Evolutionary conservation across 78 protist genomes (phyloP).

Genomic region (Dictyostelium brefeldianum): DNA sequence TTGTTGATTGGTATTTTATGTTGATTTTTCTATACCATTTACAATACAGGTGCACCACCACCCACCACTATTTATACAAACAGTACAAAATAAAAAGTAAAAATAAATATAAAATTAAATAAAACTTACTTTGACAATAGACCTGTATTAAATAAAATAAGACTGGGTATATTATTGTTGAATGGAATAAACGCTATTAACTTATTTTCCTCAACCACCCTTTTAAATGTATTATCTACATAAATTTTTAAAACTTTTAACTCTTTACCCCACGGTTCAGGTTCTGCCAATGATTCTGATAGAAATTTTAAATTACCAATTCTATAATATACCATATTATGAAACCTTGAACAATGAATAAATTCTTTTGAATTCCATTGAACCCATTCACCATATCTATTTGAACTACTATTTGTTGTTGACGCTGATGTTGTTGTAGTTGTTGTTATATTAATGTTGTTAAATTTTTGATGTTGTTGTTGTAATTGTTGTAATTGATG

Average conservation of each 20-base stretch:
- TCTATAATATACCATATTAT: slow-evolving; percentile 61
- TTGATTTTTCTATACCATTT: too few species aligned
- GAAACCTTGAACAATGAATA: slow-evolving; percentile 26
- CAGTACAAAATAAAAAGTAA: background rate
- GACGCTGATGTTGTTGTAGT: slow-evolving; percentile 20
- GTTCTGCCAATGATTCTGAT: slow-evolving; percentile 47
- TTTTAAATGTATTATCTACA: slow-evolving; percentile 61
- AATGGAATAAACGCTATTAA: slow-evolving; percentile 37
- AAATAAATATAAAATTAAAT: background rate
- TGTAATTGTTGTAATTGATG: background rate
- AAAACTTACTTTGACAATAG: slow-evolving; percentile 25
- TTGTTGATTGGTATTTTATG: too few species aligned
- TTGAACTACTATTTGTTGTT: background rate
- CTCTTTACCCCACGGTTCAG: slow-evolving; percentile 69
- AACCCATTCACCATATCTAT: slow-evolving; percentile 6
- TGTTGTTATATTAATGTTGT: background rate
- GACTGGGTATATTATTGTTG: background rate
- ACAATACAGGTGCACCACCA: too few species aligned
- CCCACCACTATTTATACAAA: too few species aligned
- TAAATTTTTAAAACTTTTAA: slow-evolving; percentile 54
- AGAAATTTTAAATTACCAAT: slow-evolving; percentile 53
- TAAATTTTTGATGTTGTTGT: background rate
- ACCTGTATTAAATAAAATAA: slow-evolving; percentile 61
- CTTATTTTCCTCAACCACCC: slow-evolving; percentile 62
- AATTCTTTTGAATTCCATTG: slow-evolving; percentile 40